Base-by-base conservation (phyloP, 2,329 filamentous ascomycete species). In the Cladophialophora chaetospira region DNA sequence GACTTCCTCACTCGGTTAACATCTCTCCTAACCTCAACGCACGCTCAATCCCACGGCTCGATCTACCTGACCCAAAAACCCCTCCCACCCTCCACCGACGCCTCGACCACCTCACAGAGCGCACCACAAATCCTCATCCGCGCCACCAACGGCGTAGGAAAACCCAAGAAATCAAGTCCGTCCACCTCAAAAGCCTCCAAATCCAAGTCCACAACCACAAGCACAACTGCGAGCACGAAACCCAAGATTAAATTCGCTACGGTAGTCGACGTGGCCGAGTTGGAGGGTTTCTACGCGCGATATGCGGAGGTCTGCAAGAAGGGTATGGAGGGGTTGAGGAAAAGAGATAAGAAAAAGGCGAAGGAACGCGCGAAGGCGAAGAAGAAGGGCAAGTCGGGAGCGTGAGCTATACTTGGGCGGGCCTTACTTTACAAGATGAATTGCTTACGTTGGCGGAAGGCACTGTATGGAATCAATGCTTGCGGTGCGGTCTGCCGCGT, bases 251-350 rank as follows among this genome's bases (percentile, higher is more conserved):
- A 92, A 72, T 70, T 97, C 23, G 90, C 89, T 2, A 97, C 94
- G 0, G 73, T 96, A 0, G 91, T 97, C 0, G 81, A 88, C 53
- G 84, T 88, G 0, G 83, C 87, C 56, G 84, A 88, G 4, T 72
- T 97, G 9, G 91, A 95, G 52, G 77, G 72, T 0, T 99, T 99
- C 70, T 99, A 91, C 72, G 76, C 79, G 26, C 81, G 84, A 49
- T 99, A 97, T 76, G 92, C 91, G 19, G 94, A 97, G 65, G 81
- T 91, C 2, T 97, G 92, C 75, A 97, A 96, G 77, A 78, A 81
- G 0, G 91, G 91, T 4, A 97, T 97, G 91, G 81, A 83, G 46
- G 86, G 87, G 5, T 71, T 99, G 75, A 97, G 96, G 83, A 96
- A 96, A 70, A 82, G 94, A 65, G 93, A 97, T 75, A 83, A 91